Evolutionary conservation across 1,284 basidiomycete species (phyloP), one percentile per base, ranked within the genome.

Genomic region (Malassezia cuniculi): DNA sequence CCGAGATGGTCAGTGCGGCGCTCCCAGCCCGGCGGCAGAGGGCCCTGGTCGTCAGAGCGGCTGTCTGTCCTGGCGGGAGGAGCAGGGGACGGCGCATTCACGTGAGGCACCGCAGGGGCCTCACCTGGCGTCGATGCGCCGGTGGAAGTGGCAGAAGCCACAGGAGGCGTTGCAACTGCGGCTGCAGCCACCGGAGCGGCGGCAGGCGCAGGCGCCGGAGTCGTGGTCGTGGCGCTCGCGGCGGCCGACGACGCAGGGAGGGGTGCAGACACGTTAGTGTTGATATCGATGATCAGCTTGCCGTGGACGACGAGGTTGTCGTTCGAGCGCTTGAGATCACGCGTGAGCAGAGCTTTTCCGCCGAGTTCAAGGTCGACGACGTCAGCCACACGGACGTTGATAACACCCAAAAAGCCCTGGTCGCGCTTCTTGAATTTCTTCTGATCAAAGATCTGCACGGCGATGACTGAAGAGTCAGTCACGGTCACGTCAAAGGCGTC

Each of bases 391-490:
- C 79, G 77, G 57, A 94, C 76, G 66, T 90, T 90, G 62, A 93
- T 85, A 19, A 89, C 85, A 37, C 86, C 86, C 32, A 94, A 73
- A 70, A 93, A 93, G 4, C 86, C 86, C 66, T 93, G 86, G 69
- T 93, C 85, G 69, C 80, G 80, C 70, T 83, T 76, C 73, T 90
- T 93, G 72, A 93, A 93, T 71, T 90, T 93, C 69, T 85, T 80
- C 71, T 93, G 87, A 69, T 94, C 87, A 58, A 93, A 93, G 60
- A 93, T 86, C 70, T 94, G 87, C 3, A 94, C 84, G 4, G 84
- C 82, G 29, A 94, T 75, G 32, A 89, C 79, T 18, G 85, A 89
- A 3, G 82, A 81, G 60, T 90, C 85, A 67, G 81, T 84, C 63
- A 90, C 85, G 33, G 76, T 79, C 39, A 66, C 48, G 26, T 65